phyloP scores from a whole-genome alignment of 192 early-diverging fungal genomes.

The Powellomyces hirtus region DNA sequence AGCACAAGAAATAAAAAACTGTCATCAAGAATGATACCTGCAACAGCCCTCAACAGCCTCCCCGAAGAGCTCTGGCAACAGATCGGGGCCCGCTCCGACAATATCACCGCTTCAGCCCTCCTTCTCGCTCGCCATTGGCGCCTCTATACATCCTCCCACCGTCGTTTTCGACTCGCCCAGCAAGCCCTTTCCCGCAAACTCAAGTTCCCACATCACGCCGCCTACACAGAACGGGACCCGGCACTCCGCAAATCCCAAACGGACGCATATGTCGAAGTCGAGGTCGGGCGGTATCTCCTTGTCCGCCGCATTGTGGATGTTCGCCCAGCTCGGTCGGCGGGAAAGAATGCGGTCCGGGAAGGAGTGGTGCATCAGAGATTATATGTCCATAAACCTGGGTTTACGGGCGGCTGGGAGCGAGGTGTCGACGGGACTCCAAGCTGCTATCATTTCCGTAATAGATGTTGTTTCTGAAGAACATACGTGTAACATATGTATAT shows the following conservation, averaged over 20 bases:
- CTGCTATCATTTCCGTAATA: not conserved
- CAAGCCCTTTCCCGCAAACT: not conserved
- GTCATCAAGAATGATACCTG: no score
- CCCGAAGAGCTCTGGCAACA: not conserved
- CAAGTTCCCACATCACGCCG: not conserved
- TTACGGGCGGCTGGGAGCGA: not conserved
- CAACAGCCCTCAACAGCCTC: no score
- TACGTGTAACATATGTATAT: not conserved
- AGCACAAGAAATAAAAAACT: no score
- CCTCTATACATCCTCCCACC: not conserved
- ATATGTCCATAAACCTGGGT: not conserved
- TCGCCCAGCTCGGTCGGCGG: not conserved
- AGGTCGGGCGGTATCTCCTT: not conserved
- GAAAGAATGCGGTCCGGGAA: not conserved
- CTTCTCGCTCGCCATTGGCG: conserved; percentile 3
- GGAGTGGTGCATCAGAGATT: not conserved
- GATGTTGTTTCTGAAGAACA: not conserved
- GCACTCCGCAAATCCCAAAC: not conserved
- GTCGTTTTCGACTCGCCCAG: not conserved
- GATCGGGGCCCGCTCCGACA: not conserved
- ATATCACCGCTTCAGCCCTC: not conserved
- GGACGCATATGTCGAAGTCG: conserved; percentile 1
- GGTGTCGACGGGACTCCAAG: not conserved
- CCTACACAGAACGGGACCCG: not conserved
- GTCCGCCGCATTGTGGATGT: not conserved